Evolutionary conservation across 768 basidiomycete species (phyloP).

Genomic region (Lactarius sp.): DNA sequence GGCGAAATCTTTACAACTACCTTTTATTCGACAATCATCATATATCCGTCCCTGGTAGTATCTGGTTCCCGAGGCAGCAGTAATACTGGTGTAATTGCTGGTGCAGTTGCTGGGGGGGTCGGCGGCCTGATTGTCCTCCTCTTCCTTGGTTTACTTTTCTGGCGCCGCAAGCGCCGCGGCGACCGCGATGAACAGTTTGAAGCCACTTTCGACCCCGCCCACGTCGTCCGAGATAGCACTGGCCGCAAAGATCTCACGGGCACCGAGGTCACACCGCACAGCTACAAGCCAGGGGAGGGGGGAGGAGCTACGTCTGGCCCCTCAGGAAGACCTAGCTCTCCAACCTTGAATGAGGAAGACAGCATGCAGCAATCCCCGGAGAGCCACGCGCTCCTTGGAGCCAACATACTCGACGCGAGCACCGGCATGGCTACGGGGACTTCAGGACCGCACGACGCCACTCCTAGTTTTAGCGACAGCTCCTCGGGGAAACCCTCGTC

Average conservation of each 20-base stretch:
- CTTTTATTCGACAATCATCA: conserved; percentile 26
- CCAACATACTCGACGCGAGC: conserved; percentile 21
- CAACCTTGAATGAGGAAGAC: background rate
- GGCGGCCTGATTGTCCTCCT: conserved; percentile 26
- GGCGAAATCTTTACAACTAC: conserved; percentile 18
- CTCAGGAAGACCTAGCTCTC: conserved; percentile 18
- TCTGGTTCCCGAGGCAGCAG: conserved; percentile 13
- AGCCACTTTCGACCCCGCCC: conserved; percentile 47
- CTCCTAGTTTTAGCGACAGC: conserved; percentile 14
- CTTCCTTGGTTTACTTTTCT: conserved; percentile 29
- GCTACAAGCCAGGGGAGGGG: conserved; percentile 26
- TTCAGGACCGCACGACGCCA: conserved; percentile 22
- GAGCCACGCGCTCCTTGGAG: conserved; percentile 25
- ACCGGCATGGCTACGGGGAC: conserved; percentile 21
- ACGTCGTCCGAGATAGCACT: conserved; percentile 31
- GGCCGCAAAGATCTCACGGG: conserved; percentile 24
- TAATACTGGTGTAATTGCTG: conserved; percentile 30
- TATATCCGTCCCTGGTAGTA: conserved; percentile 22
- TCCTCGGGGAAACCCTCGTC: background rate
- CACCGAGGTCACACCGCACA: conserved; percentile 22
- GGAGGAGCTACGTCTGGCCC: conserved; percentile 25
- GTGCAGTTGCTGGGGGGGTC: conserved; percentile 31
- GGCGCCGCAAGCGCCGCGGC: conserved; percentile 29
- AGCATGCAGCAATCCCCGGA: conserved; percentile 31
- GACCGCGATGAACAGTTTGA: conserved; percentile 38